A percentile compares a stretch with the other conserved stretches of the same genome.
Evolutionary conservation across 306 rosid species (phyloP).

Genomic region (Lablab purpureus): DNA sequence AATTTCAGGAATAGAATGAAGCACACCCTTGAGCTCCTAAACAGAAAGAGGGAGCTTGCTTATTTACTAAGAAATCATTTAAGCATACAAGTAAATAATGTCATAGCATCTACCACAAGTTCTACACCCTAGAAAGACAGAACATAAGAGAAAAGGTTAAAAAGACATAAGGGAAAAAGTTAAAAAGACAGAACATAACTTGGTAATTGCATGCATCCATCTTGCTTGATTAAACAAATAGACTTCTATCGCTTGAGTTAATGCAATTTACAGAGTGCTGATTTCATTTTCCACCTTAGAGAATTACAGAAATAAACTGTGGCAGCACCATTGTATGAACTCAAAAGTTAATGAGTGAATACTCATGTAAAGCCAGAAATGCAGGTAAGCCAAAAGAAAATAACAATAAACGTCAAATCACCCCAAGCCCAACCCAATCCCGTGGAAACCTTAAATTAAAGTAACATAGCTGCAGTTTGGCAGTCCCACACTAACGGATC

Average conservation of each 20-base stretch:
- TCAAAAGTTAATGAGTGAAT: constrained; percentile 11
- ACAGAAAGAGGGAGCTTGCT: constrained; percentile 40
- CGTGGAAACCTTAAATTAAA: neutral
- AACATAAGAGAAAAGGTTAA: neutral
- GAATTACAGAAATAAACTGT: neutral
- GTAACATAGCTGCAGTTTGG: neutral
- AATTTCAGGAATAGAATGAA: constrained; percentile 81
- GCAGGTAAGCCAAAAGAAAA: neutral
- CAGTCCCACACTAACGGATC: constrained; percentile 9
- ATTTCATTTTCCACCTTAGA: neutral
- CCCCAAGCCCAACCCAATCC: neutral
- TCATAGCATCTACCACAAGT: constrained; percentile 24
- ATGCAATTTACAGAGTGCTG: constrained; percentile 8
- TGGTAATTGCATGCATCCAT: constrained; percentile 8
- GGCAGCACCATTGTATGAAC: neutral
- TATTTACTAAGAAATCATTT: neutral
- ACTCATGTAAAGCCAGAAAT: constrained; percentile 12
- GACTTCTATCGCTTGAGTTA: neutral
- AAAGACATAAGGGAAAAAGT: neutral
- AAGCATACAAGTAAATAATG: constrained; percentile 17
- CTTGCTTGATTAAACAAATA: constrained; percentile 20
- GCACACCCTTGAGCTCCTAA: constrained; percentile 86
- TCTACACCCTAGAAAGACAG: constrained; percentile 8
- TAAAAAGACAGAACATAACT: constrained; percentile 28
- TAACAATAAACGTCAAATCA: neutral